Conservation (phyloP, 2,329 filamentous ascomycete genomes). For the Venturiaceae sp. region DNA sequence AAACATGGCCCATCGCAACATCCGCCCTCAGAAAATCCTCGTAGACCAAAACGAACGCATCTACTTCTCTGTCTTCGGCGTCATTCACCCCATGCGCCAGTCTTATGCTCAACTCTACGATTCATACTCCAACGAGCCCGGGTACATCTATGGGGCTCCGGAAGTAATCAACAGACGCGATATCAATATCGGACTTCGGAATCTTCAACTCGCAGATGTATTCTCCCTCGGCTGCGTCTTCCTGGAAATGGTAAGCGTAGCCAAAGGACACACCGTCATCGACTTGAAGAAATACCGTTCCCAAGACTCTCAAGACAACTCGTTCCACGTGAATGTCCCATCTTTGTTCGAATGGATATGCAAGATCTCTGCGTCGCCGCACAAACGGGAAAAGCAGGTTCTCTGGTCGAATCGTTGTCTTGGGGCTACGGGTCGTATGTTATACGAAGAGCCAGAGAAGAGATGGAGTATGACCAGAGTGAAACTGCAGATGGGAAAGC, state of each 20-base stretch:
- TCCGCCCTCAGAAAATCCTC: slow-evolving; percentile 27
- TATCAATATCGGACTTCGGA: background rate
- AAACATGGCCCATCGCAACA: slow-evolving; percentile 24
- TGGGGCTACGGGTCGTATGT: background rate
- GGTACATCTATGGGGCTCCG: slow-evolving; percentile 27
- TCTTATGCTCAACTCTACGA: slow-evolving; percentile 20
- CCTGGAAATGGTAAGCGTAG: slow-evolving; percentile 27
- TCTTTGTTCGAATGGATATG: background rate
- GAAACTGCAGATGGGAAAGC: background rate
- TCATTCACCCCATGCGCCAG: slow-evolving; percentile 16
- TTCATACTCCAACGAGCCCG: slow-evolving; percentile 13
- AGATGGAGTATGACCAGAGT: slow-evolving; percentile 1
- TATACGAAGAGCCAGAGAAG: slow-evolving; percentile 2
- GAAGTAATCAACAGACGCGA: slow-evolving; percentile 26
- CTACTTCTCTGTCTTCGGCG: slow-evolving; percentile 25
- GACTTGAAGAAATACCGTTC: slow-evolving; percentile 24
- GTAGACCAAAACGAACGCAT: slow-evolving; percentile 17
- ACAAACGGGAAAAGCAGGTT: background rate
- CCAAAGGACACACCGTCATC: slow-evolving; percentile 23
- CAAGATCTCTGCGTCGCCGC: background rate
- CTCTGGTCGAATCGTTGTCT: background rate
- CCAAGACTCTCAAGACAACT: slow-evolving; percentile 21
- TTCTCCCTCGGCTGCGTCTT: slow-evolving; percentile 31
- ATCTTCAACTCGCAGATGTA: slow-evolving; percentile 22
- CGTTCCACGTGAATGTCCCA: slow-evolving; percentile 26